Evolutionary conservation across 2,329 filamentous ascomycete species (phyloP), one percentile per base, ranked within the genome.

Genomic region (Xylariaceae sp.): DNA sequence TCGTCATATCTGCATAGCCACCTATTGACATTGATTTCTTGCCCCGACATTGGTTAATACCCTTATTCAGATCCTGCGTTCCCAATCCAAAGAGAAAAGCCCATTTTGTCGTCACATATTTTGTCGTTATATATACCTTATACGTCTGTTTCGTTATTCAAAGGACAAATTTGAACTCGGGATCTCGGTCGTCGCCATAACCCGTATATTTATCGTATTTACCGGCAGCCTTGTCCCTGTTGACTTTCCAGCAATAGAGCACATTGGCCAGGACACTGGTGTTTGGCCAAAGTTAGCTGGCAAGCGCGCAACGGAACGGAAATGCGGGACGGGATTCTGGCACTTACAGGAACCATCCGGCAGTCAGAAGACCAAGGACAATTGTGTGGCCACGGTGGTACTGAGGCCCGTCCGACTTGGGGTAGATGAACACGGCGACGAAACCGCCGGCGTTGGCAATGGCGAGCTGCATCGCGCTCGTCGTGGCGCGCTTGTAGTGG

Each of bases 401-500:
- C 36, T 70, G 63, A 1, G 79, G 78, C 0, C 66, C 70, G 36
- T 84, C 66, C 0, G 50, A 56, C 34, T 67, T 68, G 3, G 76
- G 76, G 47, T 83, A 83, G 4, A 78, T 71, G 52, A 83, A 83
- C 0, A 72, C 70, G 0, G 79, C 74, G 2, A 84, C 78, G 48
- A 84, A 82, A 0, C 81, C 81, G 31, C 80, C 80, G 6, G 70
- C 74, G 47, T 85, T 85, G 0, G 80, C 81, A 48, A 84, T 75
- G 1, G 74, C 74, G 17, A 85, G 64, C 57, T 85, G 80, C 49
- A 84, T 51, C 0, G 74, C 81, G 1, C 74, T 75, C 0, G 80
- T 81, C 0, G 81, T 84, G 0, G 82, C 81, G 11, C 81, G 65
- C 57, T 85, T 85, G 53, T 84, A 85, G 53, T 85, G 81, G 0